These are phyloP conservation scores for Corylus americana DNA, from an alignment of 306 rosid genomes.

Conservation along the genomic window DNA sequence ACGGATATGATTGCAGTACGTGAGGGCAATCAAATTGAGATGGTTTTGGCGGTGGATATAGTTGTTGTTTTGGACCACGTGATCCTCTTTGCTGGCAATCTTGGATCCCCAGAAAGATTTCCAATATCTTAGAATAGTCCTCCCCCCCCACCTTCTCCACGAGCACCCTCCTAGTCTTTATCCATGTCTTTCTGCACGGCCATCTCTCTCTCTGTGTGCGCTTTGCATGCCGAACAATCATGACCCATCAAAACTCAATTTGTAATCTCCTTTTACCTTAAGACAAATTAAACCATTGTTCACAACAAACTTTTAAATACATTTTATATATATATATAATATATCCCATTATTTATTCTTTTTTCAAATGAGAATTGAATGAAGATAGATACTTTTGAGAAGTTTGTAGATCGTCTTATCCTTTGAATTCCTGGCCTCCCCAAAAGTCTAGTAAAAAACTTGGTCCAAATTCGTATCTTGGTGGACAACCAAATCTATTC, in stretches of 20 bases:
- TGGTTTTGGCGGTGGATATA: conserved; percentile 25
- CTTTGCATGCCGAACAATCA: not conserved
- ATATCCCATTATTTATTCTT: too few species aligned
- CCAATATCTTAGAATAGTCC: conserved; percentile 55
- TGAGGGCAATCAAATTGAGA: conserved; percentile 10
- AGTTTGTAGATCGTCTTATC: too few species aligned
- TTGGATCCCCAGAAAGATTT: conserved; percentile 74
- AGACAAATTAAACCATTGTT: too few species aligned
- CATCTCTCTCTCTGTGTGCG: conserved; percentile 1
- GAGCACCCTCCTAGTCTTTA: not conserved
- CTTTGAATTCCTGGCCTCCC: not conserved
- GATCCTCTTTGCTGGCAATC: conserved; percentile 33
- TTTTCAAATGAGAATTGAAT: too few species aligned
- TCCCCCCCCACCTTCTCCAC: conserved; percentile 33
- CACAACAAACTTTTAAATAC: too few species aligned
- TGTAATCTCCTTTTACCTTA: not conserved
- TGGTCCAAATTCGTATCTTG: not conserved
- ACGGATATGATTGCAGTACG: conserved; percentile 4
- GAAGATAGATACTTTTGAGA: too few species aligned
- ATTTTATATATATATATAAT: too few species aligned
- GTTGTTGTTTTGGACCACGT: conserved; percentile 46
- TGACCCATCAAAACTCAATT: not conserved
- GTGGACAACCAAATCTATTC: not conserved
- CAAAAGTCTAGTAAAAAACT: not conserved
- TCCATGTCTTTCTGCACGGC: not conserved